Evolutionary conservation across 192 early-diverging fungal genomes (phyloP).

Genomic region (Spinellus fusiger): DNA sequence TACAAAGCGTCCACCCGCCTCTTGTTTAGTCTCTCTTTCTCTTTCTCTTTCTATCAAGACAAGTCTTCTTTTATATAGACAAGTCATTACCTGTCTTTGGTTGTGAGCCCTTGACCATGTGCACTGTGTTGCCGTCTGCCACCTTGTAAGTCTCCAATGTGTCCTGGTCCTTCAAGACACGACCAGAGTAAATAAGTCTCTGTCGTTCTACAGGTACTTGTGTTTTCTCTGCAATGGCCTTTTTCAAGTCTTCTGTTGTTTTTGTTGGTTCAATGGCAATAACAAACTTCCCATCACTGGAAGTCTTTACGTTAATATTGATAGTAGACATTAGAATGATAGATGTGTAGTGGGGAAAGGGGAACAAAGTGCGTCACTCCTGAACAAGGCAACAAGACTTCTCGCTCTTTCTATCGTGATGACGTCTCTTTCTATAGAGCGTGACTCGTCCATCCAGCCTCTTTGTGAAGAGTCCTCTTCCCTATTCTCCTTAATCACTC

Average conservation of each 20-base stretch:
- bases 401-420: background rate
- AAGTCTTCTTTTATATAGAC: background rate
- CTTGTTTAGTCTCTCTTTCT: too few species aligned
- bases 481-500: too few species aligned
- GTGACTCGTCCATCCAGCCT: too few species aligned
- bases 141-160: slow-evolving; percentile 76
- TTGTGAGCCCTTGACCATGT: slow-evolving; percentile 74
- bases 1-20: too few species aligned
- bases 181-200: slow-evolving; percentile 89
- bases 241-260: slow-evolving; percentile 74
- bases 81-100: slow-evolving; percentile 27
- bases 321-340: slow-evolving; percentile 49
- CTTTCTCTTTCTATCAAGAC: too few species aligned
- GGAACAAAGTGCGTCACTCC: background rate
- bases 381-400: background rate
- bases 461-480: too few species aligned
- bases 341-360: slow-evolving; percentile 2
- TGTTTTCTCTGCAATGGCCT: slow-evolving; percentile 57
- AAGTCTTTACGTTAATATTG: slow-evolving; percentile 68
- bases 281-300: slow-evolving; percentile 66
- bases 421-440: background rate
- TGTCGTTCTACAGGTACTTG: slow-evolving; percentile 65
- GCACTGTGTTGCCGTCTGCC: slow-evolving; percentile 80
- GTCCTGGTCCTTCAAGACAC: slow-evolving; percentile 90
- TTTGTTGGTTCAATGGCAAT: slow-evolving; percentile 52